A percentile compares a stretch with the other conserved stretches of the same genome.
Evolutionary conservation across 2,329 filamentous ascomycete genomes (phyloP).

Genomic region (Phialophora chinensis): DNA sequence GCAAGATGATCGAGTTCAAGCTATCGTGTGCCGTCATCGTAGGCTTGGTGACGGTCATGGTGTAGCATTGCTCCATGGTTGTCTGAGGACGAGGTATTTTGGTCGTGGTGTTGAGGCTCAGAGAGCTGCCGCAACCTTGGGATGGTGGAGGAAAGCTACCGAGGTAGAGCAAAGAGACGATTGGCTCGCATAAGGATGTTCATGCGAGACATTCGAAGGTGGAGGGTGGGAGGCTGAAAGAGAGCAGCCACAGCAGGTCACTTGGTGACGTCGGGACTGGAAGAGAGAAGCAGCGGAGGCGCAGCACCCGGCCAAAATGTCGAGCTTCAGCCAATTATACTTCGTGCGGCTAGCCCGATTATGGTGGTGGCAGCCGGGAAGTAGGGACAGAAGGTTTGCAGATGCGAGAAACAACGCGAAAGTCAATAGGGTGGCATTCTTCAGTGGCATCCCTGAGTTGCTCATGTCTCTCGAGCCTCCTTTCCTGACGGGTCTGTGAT

Average conservation of each 20-base stretch:
- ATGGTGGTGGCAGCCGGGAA: not conserved
- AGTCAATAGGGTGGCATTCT: conserved; percentile 2
- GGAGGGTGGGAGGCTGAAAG: conserved; percentile 13
- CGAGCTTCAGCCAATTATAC: conserved; percentile 1
- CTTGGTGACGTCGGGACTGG: not conserved
- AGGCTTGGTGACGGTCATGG: conserved; percentile 4
- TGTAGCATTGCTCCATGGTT: conserved; percentile 14
- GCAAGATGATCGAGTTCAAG: not conserved
- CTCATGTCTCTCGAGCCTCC: not conserved
- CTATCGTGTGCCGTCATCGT: conserved; percentile 3
- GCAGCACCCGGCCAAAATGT: not conserved
- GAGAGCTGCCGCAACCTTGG: not conserved
- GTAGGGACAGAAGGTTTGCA: conserved; percentile 3
- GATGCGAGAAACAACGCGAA: conserved; percentile 13
- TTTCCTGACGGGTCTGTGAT: not conserved
- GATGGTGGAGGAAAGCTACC: not conserved
- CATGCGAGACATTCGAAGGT: conserved; percentile 15
- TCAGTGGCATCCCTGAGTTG: not conserved
- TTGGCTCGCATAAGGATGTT: conserved; percentile 20
- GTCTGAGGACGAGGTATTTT: not conserved
- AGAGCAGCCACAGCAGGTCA: not conserved
- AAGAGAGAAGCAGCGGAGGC: conserved; percentile 1
- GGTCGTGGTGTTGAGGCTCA: not conserved
- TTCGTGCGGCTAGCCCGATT: conserved; percentile 8
- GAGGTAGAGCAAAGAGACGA: not conserved